A percentile compares a stretch with the other conserved stretches of the same genome.
Conservation (phyloP, 2,329 filamentous ascomycete species). For the Aotearoamyces nothofagi region DNA sequence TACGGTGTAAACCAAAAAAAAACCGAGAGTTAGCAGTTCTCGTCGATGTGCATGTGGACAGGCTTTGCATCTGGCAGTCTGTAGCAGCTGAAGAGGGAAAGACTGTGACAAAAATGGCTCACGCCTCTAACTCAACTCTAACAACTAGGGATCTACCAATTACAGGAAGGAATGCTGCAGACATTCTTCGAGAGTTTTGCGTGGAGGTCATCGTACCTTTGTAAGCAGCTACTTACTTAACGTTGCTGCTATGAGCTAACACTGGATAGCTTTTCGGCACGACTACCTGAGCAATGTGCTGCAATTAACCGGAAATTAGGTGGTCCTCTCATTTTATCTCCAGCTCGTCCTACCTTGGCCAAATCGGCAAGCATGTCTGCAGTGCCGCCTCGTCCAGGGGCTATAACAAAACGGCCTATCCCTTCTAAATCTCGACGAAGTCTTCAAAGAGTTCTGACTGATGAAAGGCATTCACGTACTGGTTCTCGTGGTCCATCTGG, state of each 20-base stretch:
- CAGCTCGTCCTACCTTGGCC: slow-evolving; percentile 31
- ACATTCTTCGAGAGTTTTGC: slow-evolving; percentile 63
- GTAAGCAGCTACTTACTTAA: slow-evolving; percentile 29
- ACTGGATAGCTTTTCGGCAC: slow-evolving; percentile 47
- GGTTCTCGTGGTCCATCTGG: slow-evolving; percentile 40
- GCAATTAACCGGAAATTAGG: slow-evolving; percentile 63
- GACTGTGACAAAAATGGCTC: slow-evolving; percentile 23
- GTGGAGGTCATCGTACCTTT: slow-evolving; percentile 70
- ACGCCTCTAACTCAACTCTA: slow-evolving; percentile 21
- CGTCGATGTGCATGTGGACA: slow-evolving; percentile 61
- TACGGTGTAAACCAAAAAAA: slow-evolving; percentile 18
- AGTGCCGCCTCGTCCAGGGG: slow-evolving; percentile 32
- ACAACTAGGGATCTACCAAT: slow-evolving; percentile 9
- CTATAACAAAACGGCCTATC: slow-evolving; percentile 31
- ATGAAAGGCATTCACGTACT: slow-evolving; percentile 36
- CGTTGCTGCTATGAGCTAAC: no score
- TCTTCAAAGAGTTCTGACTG: slow-evolving; percentile 47
- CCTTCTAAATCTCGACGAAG: slow-evolving; percentile 30
- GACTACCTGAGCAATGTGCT: slow-evolving; percentile 57
- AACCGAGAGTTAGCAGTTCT: slow-evolving; percentile 45
- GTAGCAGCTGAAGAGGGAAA: slow-evolving; percentile 44
- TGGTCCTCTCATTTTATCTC: slow-evolving; percentile 48
- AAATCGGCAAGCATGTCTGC: slow-evolving; percentile 26
- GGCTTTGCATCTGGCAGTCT: slow-evolving; percentile 73
- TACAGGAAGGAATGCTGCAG: slow-evolving; percentile 20